Base-by-base conservation (phyloP, 2,329 filamentous ascomycete genomes). In the Penicillium sp. region DNA sequence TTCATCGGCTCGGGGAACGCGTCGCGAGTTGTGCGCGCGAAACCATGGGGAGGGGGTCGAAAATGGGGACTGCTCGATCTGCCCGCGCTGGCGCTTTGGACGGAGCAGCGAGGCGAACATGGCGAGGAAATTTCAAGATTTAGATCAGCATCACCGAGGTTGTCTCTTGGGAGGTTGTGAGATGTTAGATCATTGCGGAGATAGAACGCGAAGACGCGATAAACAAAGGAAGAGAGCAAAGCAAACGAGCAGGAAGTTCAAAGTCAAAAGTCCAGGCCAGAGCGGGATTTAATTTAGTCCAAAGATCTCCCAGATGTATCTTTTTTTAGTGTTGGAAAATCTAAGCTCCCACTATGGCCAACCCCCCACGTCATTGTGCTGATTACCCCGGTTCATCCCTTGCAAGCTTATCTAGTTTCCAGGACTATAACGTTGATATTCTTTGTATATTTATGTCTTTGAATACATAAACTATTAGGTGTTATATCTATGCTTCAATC, bases 51-150 rank as follows among this genome's bases (percentile, higher is more conserved):
- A 61, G 1, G 61, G 56, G 10, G 57, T 57, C 1, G 59, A 53
- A 32, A 60, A 64, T 6, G 57, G 47, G 13, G 55, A 53, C 44
- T 63, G 57, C 10, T 64, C 63, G 12, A 57, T 46, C 37, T 54
- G 62, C 18, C 32, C 38, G 29, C 60, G 63, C n/a, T 50, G 57
- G 15, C 34, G 54, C 56, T 60, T 63, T 15, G 61, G 60, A 46
- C 59, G 63, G 37, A 65, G 59, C 31, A 65, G 46, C 29, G 63
- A 65, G 37, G 60, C 60, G 40, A 65, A 56, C 63, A 65, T 65
- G 21, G 50, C 50, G 50, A 46, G 42, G 29, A 18, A 18, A 37
- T 10, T 53, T 49, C 44, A 45, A n/a, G n/a, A 34, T 42, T 40
- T 49, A 50, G 51, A 55, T 59, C 37, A 44, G 55, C 56, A 56